Conservation (phyloP, 1,284 basidiomycete species). For the Irpex sp. region DNA sequence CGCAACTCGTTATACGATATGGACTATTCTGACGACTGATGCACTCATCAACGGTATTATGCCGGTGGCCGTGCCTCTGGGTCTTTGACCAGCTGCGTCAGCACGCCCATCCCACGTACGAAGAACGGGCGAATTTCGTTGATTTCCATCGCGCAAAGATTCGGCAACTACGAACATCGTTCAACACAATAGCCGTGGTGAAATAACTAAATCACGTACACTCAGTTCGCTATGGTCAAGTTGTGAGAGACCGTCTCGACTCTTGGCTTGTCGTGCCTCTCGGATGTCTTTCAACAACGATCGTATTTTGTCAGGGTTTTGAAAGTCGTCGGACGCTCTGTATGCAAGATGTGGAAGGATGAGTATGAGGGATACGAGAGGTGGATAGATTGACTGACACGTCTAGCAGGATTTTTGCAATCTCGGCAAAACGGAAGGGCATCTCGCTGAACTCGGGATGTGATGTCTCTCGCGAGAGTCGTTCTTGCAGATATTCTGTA, state of each 20-base stretch:
- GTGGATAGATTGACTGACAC: slow-evolving; percentile 53
- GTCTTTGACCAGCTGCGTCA: slow-evolving; percentile 43
- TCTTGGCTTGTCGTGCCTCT: slow-evolving; percentile 92
- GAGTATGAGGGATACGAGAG: neutral
- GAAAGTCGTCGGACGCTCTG: slow-evolving; percentile 89
- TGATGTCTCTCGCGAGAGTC: slow-evolving; percentile 70
- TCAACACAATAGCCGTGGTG: neutral
- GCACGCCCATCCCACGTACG: slow-evolving; percentile 74
- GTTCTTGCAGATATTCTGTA: slow-evolving; percentile 75
- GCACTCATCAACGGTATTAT: no score
- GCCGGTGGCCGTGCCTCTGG: slow-evolving; percentile 16
- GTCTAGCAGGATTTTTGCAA: slow-evolving; percentile 86
- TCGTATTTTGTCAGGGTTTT: slow-evolving; percentile 77
- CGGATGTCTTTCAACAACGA: slow-evolving; percentile 90
- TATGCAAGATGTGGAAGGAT: neutral
- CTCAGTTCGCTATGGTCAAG: slow-evolving; percentile 77
- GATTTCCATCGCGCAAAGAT: slow-evolving; percentile 87
- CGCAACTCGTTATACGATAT: neutral
- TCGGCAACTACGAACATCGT: slow-evolving; percentile 58
- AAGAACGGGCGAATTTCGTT: slow-evolving; percentile 92
- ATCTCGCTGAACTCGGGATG: slow-evolving; percentile 69
- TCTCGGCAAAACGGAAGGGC: slow-evolving; percentile 86
- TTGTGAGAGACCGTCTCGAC: slow-evolving; percentile 75
- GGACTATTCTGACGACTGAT: neutral
- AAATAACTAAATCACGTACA: slow-evolving; percentile 41